Conservation (phyloP, 2,329 filamentous ascomycete genomes). For the Ophiostoma sp. region DNA sequence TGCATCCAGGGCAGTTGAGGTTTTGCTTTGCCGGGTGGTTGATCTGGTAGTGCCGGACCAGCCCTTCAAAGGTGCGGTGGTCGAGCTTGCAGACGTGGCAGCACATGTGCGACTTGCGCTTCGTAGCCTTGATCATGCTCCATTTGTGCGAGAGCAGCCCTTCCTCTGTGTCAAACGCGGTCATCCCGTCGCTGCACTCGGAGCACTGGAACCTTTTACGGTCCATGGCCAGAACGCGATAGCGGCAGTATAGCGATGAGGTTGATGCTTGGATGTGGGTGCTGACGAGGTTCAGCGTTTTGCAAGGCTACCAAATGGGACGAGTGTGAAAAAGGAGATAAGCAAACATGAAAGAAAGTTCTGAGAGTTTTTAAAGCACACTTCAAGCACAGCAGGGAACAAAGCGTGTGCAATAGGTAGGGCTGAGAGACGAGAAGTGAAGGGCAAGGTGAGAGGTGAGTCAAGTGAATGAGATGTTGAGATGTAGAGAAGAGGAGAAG, state of each 20-base stretch:
- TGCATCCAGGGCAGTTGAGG: slow-evolving; percentile 46
- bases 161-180: slow-evolving; percentile 25
- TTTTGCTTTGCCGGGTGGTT: slow-evolving; percentile 38
- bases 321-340: background rate
- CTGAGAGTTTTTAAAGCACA: too few species aligned
- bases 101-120: slow-evolving; percentile 32
- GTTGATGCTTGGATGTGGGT: background rate
- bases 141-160: slow-evolving; percentile 31
- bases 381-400: too few species aligned
- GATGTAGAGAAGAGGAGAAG: too few species aligned
- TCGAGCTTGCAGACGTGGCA: slow-evolving; percentile 38
- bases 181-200: slow-evolving; percentile 25
- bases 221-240: background rate
- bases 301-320: background rate
- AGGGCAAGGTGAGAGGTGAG: background rate
- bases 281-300: background rate
- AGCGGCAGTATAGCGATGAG: too few species aligned
- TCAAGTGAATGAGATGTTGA: background rate
- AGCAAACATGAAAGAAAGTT: background rate
- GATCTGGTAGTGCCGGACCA: slow-evolving; percentile 36
- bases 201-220: slow-evolving; percentile 22
- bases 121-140: slow-evolving; percentile 28
- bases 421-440: background rate
- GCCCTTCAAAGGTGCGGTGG: slow-evolving; percentile 34
- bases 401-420: too few species aligned